Conservation (phyloP, 75 land plant species). For the Picea sitchensis region DNA sequence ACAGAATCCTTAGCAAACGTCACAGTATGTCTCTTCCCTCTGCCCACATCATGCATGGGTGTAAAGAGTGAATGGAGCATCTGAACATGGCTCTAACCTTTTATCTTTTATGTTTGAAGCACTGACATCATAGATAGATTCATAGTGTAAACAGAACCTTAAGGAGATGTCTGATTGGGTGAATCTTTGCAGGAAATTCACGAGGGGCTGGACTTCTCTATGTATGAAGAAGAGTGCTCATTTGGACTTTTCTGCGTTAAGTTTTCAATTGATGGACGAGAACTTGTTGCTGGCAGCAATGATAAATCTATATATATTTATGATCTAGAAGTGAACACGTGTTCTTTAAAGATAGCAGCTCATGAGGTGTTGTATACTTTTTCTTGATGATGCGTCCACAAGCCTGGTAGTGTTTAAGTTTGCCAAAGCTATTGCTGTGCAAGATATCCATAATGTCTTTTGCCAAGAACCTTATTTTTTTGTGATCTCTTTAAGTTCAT, state of each 20-base stretch:
- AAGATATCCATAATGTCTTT: not conserved
- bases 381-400: not conserved
- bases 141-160: not conserved
- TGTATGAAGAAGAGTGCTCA: constrained; percentile 34
- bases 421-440: not conserved
- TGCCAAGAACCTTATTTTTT: too few species aligned
- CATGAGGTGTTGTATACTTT: constrained; percentile 47
- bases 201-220: constrained; percentile 78
- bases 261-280: constrained; percentile 84
- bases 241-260: constrained; percentile 87
- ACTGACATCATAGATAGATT: not conserved
- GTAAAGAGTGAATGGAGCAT: not conserved
- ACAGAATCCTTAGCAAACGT: constrained; percentile 78
- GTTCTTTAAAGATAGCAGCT: constrained; percentile 53
- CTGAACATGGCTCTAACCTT: not conserved
- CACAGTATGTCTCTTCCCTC: constrained; percentile 48
- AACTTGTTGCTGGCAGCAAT: constrained; percentile 84
- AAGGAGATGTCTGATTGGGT: not conserved
- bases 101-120: not conserved
- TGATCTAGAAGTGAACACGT: constrained; percentile 70
- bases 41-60: not conserved
- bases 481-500: too few species aligned
- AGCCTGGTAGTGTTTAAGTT: not conserved
- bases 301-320: constrained; percentile 86
- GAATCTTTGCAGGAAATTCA: constrained; percentile 73